These are phyloP conservation scores for Sedum album DNA, from an alignment of 164 flowering plant species.

Conservation along the genomic window DNA sequence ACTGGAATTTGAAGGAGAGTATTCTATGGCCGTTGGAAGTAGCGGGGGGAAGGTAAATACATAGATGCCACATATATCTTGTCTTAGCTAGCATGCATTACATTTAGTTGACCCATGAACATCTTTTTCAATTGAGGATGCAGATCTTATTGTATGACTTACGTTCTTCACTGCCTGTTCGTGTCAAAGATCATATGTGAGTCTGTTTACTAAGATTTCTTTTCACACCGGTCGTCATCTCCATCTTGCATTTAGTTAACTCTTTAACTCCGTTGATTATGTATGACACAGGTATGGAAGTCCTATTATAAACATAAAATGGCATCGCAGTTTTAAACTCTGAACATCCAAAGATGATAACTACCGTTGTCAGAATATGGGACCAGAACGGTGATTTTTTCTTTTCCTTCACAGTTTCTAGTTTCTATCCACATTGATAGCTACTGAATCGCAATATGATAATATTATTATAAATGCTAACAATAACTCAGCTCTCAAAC, in stretches of 20 bases:
- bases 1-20: constrained; percentile 48
- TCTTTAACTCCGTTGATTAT: constrained; percentile 8
- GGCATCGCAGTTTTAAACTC: constrained; percentile 83
- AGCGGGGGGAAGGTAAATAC: constrained; percentile 72
- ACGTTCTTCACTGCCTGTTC: constrained; percentile 77
- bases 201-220: constrained; percentile 13
- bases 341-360: constrained; percentile 54
- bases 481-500: too few relatives aligned
- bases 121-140: constrained; percentile 10
- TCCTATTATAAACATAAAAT: constrained; percentile 81
- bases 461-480: too few relatives aligned
- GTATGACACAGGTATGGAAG: constrained; percentile 65
- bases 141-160: constrained; percentile 92
- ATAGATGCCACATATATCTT: not conserved
- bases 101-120: not conserved
- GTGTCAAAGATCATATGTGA: constrained; percentile 86
- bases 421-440: too few relatives aligned
- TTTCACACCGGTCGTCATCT: not conserved
- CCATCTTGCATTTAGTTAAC: not conserved
- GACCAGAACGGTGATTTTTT: constrained; percentile 74
- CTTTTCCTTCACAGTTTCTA: not conserved
- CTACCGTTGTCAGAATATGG: constrained; percentile 85
- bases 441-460: too few relatives aligned
- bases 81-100: not conserved
- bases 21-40: constrained; percentile 78